Evolutionary conservation across 78 protist genomes (phyloP), one percentile per base, ranked within the genome.

Genomic region (Cavenderia fasciculata): DNA sequence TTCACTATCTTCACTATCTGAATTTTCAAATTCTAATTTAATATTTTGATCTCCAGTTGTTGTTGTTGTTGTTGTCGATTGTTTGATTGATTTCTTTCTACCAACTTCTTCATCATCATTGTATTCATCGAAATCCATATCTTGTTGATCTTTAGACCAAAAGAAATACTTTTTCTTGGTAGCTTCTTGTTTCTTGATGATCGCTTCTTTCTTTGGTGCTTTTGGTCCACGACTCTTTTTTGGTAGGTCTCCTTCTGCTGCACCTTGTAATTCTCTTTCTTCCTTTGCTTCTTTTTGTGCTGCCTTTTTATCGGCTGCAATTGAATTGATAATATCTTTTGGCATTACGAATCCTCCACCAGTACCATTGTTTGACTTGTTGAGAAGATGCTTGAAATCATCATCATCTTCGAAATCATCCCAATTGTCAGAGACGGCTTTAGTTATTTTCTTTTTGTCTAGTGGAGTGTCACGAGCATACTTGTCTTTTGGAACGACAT

Each of bases 151-250:
- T 40, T 79, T 29, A 51, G 47, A 46, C 88, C 88, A 79, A 41
- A 79, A 79, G 38, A 79, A 79, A 41, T 38, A 79, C 33, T 79
- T 79, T 68, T 79, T 79, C 33, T 79, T 79, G 6, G 88, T 41
- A 19, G 62, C 51, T 31, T 79, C 88, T 34, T 65, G 59, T 66
- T 76, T 62, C 51, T 73, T 70, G 12, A 18, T 7, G 14, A 31
- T 40, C 2, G 69, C 49, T 34, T 7, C 10, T 10, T 61, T 61
- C 36, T 61, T 61, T n/a, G 69, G 69, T 12, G 10, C 59, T 21
- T 21, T 18, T 40, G 31, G 16, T 31, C 69, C 43, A 14, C 43
- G 23, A 31, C 49, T 61, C 69, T 61, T 61, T 40, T 61, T 61
- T 61, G 69, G 69, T 61, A 61, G 16, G 31, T 61, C 69, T 10